Evolutionary conservation across 169 alveolate genomes (phyloP), one percentile per base, ranked within the genome.

Genomic region (Cryptosporidium viatorum): DNA sequence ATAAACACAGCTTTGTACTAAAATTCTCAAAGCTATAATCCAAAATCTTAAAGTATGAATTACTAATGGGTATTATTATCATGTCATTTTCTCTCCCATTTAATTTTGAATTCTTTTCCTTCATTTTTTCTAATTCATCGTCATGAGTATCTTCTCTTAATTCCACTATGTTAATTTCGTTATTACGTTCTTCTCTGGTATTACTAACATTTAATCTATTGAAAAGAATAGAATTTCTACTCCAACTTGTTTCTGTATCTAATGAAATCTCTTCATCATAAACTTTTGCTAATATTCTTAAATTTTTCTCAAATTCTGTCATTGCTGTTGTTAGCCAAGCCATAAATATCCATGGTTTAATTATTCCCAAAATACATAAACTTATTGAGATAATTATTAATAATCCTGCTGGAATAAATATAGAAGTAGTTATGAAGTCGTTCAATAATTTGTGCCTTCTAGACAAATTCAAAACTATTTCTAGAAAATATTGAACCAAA

Each of bases 301-400:
- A 10, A 67, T 80, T 80, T 43, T 80, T 80, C 45, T 80, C 89
- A 41, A 80, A 35, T 62, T 80, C 89, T 12, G 62, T 80, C 3
- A 62, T 14, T 62, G 43, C 39, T 48, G 43, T 37, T 29, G 89
- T 80, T 26, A 45, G 4, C 89, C 89, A 80, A 45, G 62, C 21
- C 67, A 80, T 48, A 35, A 80, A 62, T 62, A 80, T 59, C 89
- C 89, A 80, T 43, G 89, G 89, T 48, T 80, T 80, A n/a, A 80
- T 41, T 39, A 80, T 62, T 31, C 89, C 89, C 35, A 80, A 37
- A 43, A 80, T 80, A 39, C 89, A 80, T 2, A 80, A 55, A 26
- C 69, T 62, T 35, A 80, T 35, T 12, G 89, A 80, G 3, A 80
- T 10, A 18, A 80, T 29, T 9, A 80, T 23, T 10, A 62, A 31